phyloP scores from a whole-genome alignment of 345 rosid genomes.

The Melaleuca quinquenervia region DNA sequence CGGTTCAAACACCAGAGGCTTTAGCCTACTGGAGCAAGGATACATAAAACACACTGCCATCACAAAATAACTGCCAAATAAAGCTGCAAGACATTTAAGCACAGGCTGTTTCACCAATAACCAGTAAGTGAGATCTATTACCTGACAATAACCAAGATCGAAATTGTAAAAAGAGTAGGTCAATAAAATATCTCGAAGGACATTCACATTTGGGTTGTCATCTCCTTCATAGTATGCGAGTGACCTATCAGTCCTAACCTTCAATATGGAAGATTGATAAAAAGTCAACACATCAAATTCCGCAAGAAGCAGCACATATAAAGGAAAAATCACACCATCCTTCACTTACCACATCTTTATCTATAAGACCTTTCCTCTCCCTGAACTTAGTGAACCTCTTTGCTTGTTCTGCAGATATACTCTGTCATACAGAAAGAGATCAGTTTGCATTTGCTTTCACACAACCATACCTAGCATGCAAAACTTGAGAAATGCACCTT shows the following conservation, averaged over 20 bases:
- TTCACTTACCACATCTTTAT: conserved; percentile 84
- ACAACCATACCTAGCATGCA: not conserved
- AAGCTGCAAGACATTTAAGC: not conserved
- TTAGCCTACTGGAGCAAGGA: not conserved
- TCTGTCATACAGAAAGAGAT: conserved; percentile 29
- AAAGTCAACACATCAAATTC: not conserved
- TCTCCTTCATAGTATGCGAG: conserved; percentile 77
- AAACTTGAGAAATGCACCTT: not conserved
- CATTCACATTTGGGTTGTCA: conserved; percentile 72
- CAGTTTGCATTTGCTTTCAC: not conserved
- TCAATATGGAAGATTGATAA: conserved; percentile 1
- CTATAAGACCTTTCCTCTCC: conserved; percentile 86
- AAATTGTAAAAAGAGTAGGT: conserved; percentile 94
- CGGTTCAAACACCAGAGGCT: not conserved
- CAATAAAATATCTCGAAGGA: conserved; percentile 74
- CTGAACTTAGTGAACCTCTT: conserved; percentile 88
- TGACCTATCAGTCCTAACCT: conserved; percentile 97
- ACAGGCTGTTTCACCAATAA: not conserved
- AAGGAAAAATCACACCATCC: not conserved
- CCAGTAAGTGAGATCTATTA: conserved; percentile 10
- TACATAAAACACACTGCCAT: not conserved
- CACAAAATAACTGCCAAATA: not conserved
- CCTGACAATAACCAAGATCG: conserved; percentile 99
- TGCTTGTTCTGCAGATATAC: conserved; percentile 87
- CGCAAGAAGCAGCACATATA: not conserved